A percentile compares a stretch with the other conserved stretches of the same genome.
These are phyloP conservation scores for Pseudogymnoascus sp. DNA, from an alignment of 2,329 filamentous ascomycete species.

Conservation along the genomic window DNA sequence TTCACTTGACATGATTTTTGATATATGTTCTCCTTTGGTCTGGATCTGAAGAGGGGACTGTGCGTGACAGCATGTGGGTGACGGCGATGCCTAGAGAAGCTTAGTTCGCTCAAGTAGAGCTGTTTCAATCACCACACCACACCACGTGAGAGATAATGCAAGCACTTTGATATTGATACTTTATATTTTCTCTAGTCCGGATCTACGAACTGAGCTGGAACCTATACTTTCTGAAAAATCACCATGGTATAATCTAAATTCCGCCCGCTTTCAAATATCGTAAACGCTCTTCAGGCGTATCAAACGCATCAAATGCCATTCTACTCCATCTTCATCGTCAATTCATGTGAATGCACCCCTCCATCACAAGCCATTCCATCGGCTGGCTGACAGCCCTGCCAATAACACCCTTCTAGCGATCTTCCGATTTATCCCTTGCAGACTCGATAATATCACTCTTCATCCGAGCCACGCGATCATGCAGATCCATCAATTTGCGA, in stretches of 20 bases:
- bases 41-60: background rate
- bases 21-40: background rate
- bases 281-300: background rate
- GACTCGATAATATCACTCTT: slow-evolving; percentile 45
- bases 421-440: background rate
- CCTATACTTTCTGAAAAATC: background rate
- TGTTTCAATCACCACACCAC: too few species aligned
- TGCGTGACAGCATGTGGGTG: too few species aligned
- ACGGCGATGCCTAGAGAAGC: too few species aligned
- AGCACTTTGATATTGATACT: background rate
- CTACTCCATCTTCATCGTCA: background rate
- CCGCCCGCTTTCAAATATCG: background rate
- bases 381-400: background rate
- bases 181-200: background rate
- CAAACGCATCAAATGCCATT: slow-evolving; percentile 1
- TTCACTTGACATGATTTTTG: background rate
- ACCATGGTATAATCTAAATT: background rate
- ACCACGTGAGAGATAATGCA: background rate
- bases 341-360: background rate
- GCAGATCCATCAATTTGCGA: slow-evolving; percentile 44
- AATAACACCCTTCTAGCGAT: background rate
- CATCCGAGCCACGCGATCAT: slow-evolving; percentile 45
- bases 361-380: background rate
- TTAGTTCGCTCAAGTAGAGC: too few species aligned
- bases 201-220: background rate